phyloP scores from a whole-genome alignment of 305 asterid genomes.

The Fraxinus paxiana region DNA sequence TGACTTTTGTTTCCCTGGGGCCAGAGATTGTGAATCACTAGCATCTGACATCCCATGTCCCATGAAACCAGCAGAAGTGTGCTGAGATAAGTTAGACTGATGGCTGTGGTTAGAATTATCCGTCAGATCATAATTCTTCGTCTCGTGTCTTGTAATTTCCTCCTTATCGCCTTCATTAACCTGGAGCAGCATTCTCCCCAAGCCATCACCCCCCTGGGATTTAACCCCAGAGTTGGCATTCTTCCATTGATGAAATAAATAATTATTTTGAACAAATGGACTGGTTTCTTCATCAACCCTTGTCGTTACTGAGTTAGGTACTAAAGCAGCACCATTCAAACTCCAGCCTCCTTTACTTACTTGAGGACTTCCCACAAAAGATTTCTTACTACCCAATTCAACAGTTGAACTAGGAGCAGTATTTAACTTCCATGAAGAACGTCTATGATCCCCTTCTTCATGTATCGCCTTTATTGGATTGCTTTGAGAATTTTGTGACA shows the following conservation, averaged over 20 bases:
- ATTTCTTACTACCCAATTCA: slow-evolving; percentile 31
- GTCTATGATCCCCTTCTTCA: background rate
- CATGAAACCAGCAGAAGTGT: slow-evolving; percentile 52
- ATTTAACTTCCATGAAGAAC: background rate
- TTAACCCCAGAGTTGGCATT: slow-evolving; percentile 40
- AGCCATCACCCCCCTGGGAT: slow-evolving; percentile 43
- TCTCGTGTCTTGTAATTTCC: slow-evolving; percentile 36
- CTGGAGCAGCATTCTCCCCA: slow-evolving; percentile 43
- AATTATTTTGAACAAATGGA: slow-evolving; percentile 40
- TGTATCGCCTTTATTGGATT: background rate
- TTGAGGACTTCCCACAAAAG: slow-evolving; percentile 21
- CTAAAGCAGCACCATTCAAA: slow-evolving; percentile 39
- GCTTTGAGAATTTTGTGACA: background rate
- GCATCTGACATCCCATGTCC: slow-evolving; percentile 50
- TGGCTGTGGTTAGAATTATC: slow-evolving; percentile 68
- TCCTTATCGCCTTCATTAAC: slow-evolving; percentile 34
- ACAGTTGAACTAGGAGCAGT: background rate
- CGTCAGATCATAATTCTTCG: slow-evolving; percentile 41
- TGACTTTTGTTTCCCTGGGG: slow-evolving; percentile 54
- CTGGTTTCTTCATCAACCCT: slow-evolving; percentile 41
- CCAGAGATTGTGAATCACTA: slow-evolving; percentile 52
- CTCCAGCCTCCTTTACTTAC: slow-evolving; percentile 40
- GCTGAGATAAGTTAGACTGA: slow-evolving; percentile 61
- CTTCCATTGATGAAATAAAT: slow-evolving; percentile 55
- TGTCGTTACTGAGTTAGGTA: slow-evolving; percentile 32